These are phyloP conservation scores for Plasmodiophora brassicae DNA, from an alignment of 208 protist species.

Conservation along the genomic window DNA sequence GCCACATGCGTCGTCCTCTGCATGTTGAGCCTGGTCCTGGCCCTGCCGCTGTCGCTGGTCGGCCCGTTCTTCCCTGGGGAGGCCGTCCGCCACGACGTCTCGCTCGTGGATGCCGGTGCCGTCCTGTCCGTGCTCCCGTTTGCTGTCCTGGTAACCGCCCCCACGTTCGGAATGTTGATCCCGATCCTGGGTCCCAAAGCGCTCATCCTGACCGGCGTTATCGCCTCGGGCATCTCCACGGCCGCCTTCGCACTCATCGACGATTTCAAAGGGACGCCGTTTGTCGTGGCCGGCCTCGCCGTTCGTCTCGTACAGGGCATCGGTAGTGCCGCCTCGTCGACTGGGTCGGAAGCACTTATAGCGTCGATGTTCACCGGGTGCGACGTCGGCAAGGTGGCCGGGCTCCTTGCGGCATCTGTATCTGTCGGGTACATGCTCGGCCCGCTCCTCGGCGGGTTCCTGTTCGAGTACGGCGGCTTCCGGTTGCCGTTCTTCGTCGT, in stretches of 20 bases:
- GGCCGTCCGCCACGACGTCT: background rate
- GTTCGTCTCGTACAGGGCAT: background rate
- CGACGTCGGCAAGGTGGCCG: background rate
- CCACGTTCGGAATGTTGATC: background rate
- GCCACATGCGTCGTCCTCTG: background rate
- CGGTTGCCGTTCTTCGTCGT: slow-evolving; percentile 26
- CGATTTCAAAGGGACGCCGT: background rate
- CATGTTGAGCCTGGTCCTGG: slow-evolving; percentile 8
- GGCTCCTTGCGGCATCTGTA: background rate
- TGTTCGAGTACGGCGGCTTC: slow-evolving; percentile 25
- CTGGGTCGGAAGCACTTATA: background rate
- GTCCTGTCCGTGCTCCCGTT: slow-evolving; percentile 1
- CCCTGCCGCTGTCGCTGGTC: background rate
- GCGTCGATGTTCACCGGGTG: background rate
- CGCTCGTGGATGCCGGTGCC: background rate
- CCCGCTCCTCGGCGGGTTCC: background rate
- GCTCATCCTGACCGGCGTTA: background rate
- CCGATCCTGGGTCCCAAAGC: background rate
- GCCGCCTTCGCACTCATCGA: slow-evolving; percentile 18
- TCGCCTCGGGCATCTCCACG: background rate
- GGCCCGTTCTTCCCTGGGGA: slow-evolving; percentile 16
- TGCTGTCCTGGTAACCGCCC: background rate
- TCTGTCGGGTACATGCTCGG: slow-evolving; percentile 3
- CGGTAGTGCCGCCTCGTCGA: background rate
- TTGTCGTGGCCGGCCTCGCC: background rate